Evolutionary conservation across 2,329 filamentous ascomycete genomes (phyloP), one percentile per base, ranked within the genome.

Genomic region (Aspergillus sp.): DNA sequence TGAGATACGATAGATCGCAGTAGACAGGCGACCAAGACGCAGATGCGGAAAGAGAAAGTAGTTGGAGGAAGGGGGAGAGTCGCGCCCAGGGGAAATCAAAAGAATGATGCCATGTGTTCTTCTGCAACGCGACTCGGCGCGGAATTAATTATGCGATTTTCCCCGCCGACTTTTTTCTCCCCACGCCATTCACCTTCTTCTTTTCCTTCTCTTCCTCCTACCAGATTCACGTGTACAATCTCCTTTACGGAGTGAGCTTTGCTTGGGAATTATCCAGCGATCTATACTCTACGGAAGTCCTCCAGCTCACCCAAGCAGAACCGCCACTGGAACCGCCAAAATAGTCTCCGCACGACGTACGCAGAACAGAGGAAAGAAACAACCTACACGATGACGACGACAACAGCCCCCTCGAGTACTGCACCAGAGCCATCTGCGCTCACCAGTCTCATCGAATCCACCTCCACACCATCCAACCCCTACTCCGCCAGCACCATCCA

Each of bases 401-500:
- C 36, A 31, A 50, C 17, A 21, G 5, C 49, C 3, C 31, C 25
- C 13, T 23, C 54, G 14, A 49, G 50, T 32, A 25, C 41, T n/a
- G 45, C 58, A 1, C 65, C 65, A 1, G 38, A 58, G 7, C 64
- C 68, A 10, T 78, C 76, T 11, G 70, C 76, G 14, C 65, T 78
- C 40, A 71, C 71, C 17, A 63, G 65, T 14, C 69, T 76, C 48
- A 71, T 78, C 49, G 54, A 67, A 19, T 13, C 16, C n/a, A 55
- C 64, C 25, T 59, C 66, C 32, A 55, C 62, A 36, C 55, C 64
- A 4, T 46, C 53, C 5, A 55, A 60, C 38, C 65, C 71, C 4
- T 55, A 64, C 52, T 61, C 68, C 61, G 72, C 79, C 54, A 79
- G 84, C 53, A 79, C 82, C 7, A 68, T 80, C 45, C 81, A 86